Evolutionary conservation across 768 basidiomycete species (phyloP), one percentile per base, ranked within the genome.

Genomic region (Macrolepiota albuminosa): DNA sequence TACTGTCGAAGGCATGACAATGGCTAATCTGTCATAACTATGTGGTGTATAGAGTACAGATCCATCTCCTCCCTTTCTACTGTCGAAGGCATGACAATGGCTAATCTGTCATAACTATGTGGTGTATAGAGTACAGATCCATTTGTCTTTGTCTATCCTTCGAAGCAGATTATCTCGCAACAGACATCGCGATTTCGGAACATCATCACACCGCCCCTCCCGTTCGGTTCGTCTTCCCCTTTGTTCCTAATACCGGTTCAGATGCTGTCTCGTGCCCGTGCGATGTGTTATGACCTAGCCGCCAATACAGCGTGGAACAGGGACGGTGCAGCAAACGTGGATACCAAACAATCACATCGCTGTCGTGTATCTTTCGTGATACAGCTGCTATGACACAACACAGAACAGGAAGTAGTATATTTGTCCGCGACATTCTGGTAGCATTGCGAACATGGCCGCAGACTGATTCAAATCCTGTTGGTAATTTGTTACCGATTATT

Each of bases 381-480:
- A 81, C 43, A 2, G 43, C 43, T 45, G 43, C 43, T 45, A 45
- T 45, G 21, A 45, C 24, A 21, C 24, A 24, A 4, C 24, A 21
- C 45, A 26, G 45, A 3, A 10, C 26, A 4, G 21, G 45, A 21
- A 21, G 21, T 21, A 21, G 21, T 21, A 3, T 78, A 81, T 62
- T 59, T 81, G 56, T 73, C 73, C 34, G 73, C 77, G 9, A 80
- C 81, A 58, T 66, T 82, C 39, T 84, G 29, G 81, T 64, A 81
- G 78, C 18, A 72, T 85, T n/a, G 81, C 80, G 7, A 81, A 83
- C 69, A 81, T 81, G 66, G 81, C 80, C 11, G 81, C 79, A 1
- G 77, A 79, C 61, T 62, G 82, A 45, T 80, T 80, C 67, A 80
- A 80, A 61, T 77, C 77, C 6, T 63, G 71, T 21, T 65, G 68